Base-by-base conservation (phyloP, 116 monocot species). In the Zostera marina region DNA sequence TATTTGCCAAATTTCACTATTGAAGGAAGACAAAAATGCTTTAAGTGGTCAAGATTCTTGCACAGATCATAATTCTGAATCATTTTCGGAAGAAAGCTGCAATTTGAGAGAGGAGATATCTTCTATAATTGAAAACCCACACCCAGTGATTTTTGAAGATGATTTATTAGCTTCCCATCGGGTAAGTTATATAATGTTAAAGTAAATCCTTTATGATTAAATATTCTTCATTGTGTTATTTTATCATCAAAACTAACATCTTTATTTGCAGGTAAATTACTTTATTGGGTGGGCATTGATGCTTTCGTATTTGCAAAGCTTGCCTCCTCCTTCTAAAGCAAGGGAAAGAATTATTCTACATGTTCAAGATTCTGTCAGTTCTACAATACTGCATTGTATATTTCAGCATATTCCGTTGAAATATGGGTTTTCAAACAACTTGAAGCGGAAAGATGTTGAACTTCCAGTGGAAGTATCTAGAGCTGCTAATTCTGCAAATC, bases 331-430 rank as follows among this genome's bases (percentile, higher is more conserved):
- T 54, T 82, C 98, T 59, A 56, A 56, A 39, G 60, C 72, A 49
- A 85, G 80, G 63, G 78, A 83, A 63, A 73, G 58, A 52, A 41
- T 90, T 51, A 65, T 81, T 58, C 81, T 80, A 41, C 70, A 76
- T 66, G 61, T 98, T 74, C 85, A 85, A 67, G 86, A 98, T 62
- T 82, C 69, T 70, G 61, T 82, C 23, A 80, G 72, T 75, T 70
- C 98, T 25, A 66, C 57, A 13, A 75, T 98, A 68, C 57, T 98
- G 16, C 74, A 86, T 65, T 76, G 71, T 49, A 57, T 98, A 52
- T 98, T 98, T 64, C 90, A 98, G 72, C 85, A 98, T 73, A 86
- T 98, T 49, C 90, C 83, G 21, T 70, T 90, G 52, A 83, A 78
- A 44, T 22, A 14, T 14, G 63, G 70, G 11, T 56, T 43, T 2